These are phyloP conservation scores for Gamarada debralockiae DNA, from an alignment of 495 filamentous ascomycete genomes.

Conservation along the genomic window DNA sequence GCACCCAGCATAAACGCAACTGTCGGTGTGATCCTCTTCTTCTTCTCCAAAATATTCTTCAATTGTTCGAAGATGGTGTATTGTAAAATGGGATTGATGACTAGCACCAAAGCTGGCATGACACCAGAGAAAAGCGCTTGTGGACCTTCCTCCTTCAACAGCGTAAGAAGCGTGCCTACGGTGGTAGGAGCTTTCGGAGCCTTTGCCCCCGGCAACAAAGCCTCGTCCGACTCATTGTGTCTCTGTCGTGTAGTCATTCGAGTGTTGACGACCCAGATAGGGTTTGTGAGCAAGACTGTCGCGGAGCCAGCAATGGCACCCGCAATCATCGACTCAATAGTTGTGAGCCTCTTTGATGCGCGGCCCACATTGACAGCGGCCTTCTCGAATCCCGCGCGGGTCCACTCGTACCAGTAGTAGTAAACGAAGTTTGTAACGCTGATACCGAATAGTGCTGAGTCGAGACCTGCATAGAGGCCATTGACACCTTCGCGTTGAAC, in stretches of 20 bases:
- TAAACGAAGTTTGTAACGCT: constrained; percentile 99
- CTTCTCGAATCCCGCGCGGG: constrained; percentile 80
- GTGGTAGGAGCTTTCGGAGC: constrained; percentile 59
- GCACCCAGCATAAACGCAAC: constrained; percentile 91
- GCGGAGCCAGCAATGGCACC: constrained; percentile 93
- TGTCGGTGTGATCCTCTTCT: constrained; percentile 64
- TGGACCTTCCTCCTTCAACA: constrained; percentile 78
- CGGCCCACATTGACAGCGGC: constrained; percentile 74
- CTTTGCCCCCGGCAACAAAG: constrained; percentile 27
- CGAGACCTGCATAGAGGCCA: constrained; percentile 84
- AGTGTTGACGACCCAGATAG: constrained; percentile 98
- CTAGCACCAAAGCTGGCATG: constrained; percentile 84
- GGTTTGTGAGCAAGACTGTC: constrained; percentile 93
- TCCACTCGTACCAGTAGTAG: constrained; percentile 99
- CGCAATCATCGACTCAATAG: constrained; percentile 86
- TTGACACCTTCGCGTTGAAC: constrained; percentile 83
- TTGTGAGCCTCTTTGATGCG: constrained; percentile 77
- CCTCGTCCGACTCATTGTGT: constrained; percentile 41
- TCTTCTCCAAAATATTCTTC: constrained; percentile 59
- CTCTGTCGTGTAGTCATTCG: constrained; percentile 89
- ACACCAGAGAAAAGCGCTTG: constrained; percentile 87
- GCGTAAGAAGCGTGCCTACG: constrained; percentile 67
- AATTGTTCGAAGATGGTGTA: constrained; percentile 99
- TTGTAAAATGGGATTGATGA: constrained; percentile 97
- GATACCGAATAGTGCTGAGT: constrained; percentile 93